phyloP scores from a whole-genome alignment of 805 yeast genomes.

The Ogataea parapolymorpha region DNA sequence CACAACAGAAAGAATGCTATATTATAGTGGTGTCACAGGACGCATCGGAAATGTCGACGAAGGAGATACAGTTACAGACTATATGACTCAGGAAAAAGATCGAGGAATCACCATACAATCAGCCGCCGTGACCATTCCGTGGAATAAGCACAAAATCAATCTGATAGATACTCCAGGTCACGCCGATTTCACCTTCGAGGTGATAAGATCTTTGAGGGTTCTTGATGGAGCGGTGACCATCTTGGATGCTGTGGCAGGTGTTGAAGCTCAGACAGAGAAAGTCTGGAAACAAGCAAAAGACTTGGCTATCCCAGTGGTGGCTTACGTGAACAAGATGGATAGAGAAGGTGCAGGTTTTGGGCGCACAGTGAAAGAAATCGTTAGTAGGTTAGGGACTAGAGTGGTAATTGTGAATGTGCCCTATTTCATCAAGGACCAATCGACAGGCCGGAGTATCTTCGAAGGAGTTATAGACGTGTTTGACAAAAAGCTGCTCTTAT shows the following conservation, averaged over 20 bases:
- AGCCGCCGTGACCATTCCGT: conserved; percentile 89
- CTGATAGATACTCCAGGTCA: conserved; percentile 98
- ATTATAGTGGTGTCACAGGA: conserved; percentile 74
- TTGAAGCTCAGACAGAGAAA: conserved; percentile 96
- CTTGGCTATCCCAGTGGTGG: conserved; percentile 66
- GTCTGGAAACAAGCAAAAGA: conserved; percentile 87
- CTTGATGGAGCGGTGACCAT: conserved; percentile 93
- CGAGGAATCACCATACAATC: conserved; percentile 96
- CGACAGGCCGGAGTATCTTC: conserved; percentile 40
- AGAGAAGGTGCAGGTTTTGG: conserved; percentile 94
- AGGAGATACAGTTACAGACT: conserved; percentile 96
- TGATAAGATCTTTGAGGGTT: conserved; percentile 81
- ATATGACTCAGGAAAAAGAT: conserved; percentile 80
- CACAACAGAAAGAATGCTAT: conserved; percentile 94
- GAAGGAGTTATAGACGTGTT: conserved; percentile 76
- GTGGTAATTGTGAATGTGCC: conserved; percentile 80
- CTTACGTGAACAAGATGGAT: conserved; percentile 93
- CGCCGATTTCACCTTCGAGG: conserved; percentile 96
- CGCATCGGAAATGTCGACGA: conserved; percentile 91
- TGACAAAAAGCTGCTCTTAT: conserved; percentile 53
- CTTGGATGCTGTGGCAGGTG: conserved; percentile 95
- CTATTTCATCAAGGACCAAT: conserved; percentile 48
- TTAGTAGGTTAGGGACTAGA: conserved; percentile 67
- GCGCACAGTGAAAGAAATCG: conserved; percentile 81
- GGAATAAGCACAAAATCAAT: conserved; percentile 72